These are phyloP conservation scores for Arthrobotrys sphaeroides DNA, from an alignment of 2,329 filamentous ascomycete genomes.

Conservation along the genomic window DNA sequence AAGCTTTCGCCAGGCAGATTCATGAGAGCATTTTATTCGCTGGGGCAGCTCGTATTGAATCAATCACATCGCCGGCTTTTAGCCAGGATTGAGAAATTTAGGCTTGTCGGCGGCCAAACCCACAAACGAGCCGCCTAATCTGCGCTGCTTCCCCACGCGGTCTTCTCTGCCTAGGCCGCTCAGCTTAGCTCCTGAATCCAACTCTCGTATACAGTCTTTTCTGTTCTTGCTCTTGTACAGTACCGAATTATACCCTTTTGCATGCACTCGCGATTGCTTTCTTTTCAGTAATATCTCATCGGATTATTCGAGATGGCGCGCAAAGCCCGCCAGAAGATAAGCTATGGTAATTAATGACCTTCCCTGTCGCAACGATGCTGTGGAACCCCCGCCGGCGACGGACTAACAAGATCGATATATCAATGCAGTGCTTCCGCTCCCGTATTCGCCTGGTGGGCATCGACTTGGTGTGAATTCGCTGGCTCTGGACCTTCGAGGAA, in stretches of 20 bases:
- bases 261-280: constrained; percentile 16
- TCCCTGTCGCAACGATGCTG: constrained; percentile 27
- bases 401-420: constrained; percentile 27
- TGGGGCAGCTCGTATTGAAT: neutral
- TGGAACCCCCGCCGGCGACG: constrained; percentile 21
- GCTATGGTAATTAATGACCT: constrained; percentile 67
- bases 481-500: constrained; percentile 84
- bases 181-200: constrained; percentile 17
- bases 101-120: constrained; percentile 13
- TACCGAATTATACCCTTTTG: constrained; percentile 34
- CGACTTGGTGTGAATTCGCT: constrained; percentile 94
- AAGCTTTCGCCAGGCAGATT: neutral
- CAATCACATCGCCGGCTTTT: constrained; percentile 9
- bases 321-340: constrained; percentile 75
- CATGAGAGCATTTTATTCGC: neutral
- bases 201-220: constrained; percentile 18
- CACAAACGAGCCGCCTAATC: constrained; percentile 34
- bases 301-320: constrained; percentile 67
- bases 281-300: constrained; percentile 4
- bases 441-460: constrained; percentile 82
- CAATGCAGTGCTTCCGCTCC: constrained; percentile 73
- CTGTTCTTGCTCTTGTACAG: constrained; percentile 24
- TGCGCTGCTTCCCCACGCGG: constrained; percentile 43
- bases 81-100: constrained; percentile 42
- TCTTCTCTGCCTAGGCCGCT: constrained; percentile 14